Evolutionary conservation across 805 yeast species (phyloP).

Genomic region (Suhomyces pyralidae): DNA sequence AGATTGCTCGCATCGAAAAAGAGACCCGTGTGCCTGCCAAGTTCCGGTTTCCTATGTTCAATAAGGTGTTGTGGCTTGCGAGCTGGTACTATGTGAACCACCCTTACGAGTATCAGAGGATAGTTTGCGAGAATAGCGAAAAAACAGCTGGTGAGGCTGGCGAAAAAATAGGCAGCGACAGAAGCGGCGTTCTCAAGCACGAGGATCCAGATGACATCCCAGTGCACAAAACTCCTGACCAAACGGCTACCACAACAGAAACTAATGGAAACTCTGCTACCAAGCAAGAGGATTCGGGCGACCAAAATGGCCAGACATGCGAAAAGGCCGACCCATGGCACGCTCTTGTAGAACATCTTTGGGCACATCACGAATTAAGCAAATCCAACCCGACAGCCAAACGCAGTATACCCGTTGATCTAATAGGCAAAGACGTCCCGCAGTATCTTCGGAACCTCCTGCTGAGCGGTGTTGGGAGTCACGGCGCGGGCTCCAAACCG

Average conservation of each 20-base stretch:
- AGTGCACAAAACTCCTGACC: neutral
- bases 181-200: neutral
- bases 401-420: slow-evolving; percentile 29
- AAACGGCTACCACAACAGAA: neutral
- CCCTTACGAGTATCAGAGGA: neutral
- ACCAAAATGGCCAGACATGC: neutral
- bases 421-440: slow-evolving; percentile 28
- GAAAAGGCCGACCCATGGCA: neutral
- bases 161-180: neutral
- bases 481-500: slow-evolving; percentile 11
- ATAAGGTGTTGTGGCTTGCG: slow-evolving; percentile 65
- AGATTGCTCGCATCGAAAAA: slow-evolving; percentile 59
- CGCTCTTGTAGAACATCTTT: slow-evolving; percentile 23
- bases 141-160: too few species aligned
- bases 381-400: slow-evolving; percentile 31
- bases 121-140: neutral
- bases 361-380: slow-evolving; percentile 29
- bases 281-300: neutral
- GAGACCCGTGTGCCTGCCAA: slow-evolving; percentile 69
- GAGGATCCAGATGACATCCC: neutral
- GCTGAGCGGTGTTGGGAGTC: neutral
- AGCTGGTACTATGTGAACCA: slow-evolving; percentile 44
- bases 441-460: slow-evolving; percentile 15
- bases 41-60: slow-evolving; percentile 77
- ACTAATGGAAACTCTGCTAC: neutral